Evolutionary conservation across 495 filamentous ascomycete species (phyloP), one percentile per base, ranked within the genome.

Genomic region (Aspergillus hancockii): DNA sequence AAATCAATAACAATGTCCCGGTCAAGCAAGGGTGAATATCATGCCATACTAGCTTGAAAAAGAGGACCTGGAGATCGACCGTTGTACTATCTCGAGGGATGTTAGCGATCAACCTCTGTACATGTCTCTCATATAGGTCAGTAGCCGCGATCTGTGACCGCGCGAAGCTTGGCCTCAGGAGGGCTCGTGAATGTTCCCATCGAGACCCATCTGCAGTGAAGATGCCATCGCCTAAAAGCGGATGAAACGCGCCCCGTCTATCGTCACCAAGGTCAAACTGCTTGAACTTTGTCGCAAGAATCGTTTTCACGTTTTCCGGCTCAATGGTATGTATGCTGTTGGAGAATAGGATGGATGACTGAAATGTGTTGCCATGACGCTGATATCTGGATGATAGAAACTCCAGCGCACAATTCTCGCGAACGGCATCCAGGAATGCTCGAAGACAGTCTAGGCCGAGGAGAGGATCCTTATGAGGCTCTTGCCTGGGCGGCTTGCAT

Each of bases 271-370:
- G 57, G 14, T 68, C 71, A 63, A 80, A 88, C 54, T 85, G 84
- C 19, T 83, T 79, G 65, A 92, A 94, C 61, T 92, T 85, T 1
- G 83, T 84, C 0, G 90, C 88, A 1, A 94, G 78, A 16, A 94
- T 75, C 2, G 90, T 85, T 69, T 94, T 90, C 70, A 95, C 82
- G 67, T 92, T 94, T 64, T 91, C 85, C 0, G 88, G 89, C 55
- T 91, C 88, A 43, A 71, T 71, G 1, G 89, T 91, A 28, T 74
- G 61, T 51, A 85, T 63, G 8, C 23, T 8, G 21, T 47, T 12
- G 18, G 7, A 16, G 9, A 3, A n/a, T 18, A 45, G 43, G 8
- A 47, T 1, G 1, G 19, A 23, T 10, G 43, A 18, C 19, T 3
- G 18, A 19, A 47, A 47, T 3, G 43, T 47, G 43, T 21, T 22